These are phyloP conservation scores for Paramecium primaurelia DNA, from an alignment of 73 alveolate genomes.

Conservation along the genomic window DNA sequence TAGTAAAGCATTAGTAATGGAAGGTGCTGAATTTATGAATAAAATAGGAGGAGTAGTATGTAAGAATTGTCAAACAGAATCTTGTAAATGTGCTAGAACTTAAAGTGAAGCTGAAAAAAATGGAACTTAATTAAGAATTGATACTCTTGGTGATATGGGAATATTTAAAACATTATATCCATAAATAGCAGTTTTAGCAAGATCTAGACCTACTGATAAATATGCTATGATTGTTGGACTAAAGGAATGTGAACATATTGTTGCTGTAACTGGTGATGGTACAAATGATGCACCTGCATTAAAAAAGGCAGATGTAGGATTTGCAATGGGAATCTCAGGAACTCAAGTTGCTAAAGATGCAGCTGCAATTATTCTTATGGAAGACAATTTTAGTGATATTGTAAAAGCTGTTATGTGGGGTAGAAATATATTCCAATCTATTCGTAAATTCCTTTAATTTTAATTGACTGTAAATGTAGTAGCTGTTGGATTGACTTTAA, in stretches of 20 bases:
- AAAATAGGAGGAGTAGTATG: constrained; percentile 86
- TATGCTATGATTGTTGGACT: constrained; percentile 88
- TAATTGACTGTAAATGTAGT: constrained; percentile 90
- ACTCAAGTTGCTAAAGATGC: constrained; percentile 99
- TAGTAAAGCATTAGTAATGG: constrained; percentile 51
- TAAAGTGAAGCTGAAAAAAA: constrained; percentile 37
- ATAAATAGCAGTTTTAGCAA: constrained; percentile 77
- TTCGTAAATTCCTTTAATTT: constrained; percentile 91
- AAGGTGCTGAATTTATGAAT: constrained; percentile 76
- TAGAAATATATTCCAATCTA: constrained; percentile 89
- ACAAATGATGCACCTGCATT: constrained; percentile 96
- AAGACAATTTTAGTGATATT: constrained; percentile 93
- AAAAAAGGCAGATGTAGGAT: constrained; percentile 91
- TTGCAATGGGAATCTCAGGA: constrained; percentile 94
- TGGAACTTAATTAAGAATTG: constrained; percentile 61
- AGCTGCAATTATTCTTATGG: constrained; percentile 94
- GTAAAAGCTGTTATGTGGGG: constrained; percentile 97
- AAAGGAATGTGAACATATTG: constrained; percentile 79
- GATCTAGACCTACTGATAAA: constrained; percentile 92
- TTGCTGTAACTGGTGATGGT: constrained; percentile 97
- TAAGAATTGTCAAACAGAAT: constrained; percentile 65
- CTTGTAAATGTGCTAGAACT: constrained; percentile 62
- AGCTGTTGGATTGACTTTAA: constrained; percentile 85
- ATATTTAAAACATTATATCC: constrained; percentile 64
- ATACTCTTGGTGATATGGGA: constrained; percentile 73